Evolutionary conservation across 2,329 filamentous ascomycete genomes (phyloP).

Genomic region (Sclerotiophoma versabilis): DNA sequence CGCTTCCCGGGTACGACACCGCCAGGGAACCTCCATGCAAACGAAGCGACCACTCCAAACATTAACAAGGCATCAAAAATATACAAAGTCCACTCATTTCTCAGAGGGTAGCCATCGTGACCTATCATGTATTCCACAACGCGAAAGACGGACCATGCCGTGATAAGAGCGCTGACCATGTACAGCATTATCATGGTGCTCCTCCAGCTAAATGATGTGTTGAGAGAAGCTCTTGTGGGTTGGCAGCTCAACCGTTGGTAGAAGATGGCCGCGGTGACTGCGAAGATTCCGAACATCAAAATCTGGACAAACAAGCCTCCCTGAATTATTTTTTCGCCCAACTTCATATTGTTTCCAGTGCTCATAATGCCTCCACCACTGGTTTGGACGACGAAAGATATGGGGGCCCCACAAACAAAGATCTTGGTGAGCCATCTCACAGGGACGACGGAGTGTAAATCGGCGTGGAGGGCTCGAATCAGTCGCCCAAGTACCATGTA

Average conservation of each 20-base stretch:
- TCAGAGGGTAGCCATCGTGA: slow-evolving; percentile 52
- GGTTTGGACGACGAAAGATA: slow-evolving; percentile 56
- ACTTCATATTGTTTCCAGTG: background rate
- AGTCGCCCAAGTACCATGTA: slow-evolving; percentile 58
- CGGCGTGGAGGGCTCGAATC: slow-evolving; percentile 48
- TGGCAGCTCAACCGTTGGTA: slow-evolving; percentile 11
- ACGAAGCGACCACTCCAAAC: slow-evolving; percentile 50
- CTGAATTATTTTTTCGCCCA: slow-evolving; percentile 54
- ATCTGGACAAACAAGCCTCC: slow-evolving; percentile 57
- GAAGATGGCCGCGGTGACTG: slow-evolving; percentile 29
- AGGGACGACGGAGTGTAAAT: slow-evolving; percentile 48
- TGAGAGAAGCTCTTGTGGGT: slow-evolving; percentile 1
- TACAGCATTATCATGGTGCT: slow-evolving; percentile 55
- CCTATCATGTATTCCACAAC: slow-evolving; percentile 58
- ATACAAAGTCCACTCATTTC: slow-evolving; percentile 54
- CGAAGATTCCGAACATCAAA: slow-evolving; percentile 58
- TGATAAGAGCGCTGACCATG: slow-evolving; percentile 53
- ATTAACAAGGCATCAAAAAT: slow-evolving; percentile 56
- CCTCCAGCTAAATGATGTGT: slow-evolving; percentile 25
- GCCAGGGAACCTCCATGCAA: slow-evolving; percentile 20
- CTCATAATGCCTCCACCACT: slow-evolving; percentile 28
- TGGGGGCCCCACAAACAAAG: slow-evolving; percentile 55
- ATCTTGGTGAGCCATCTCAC: slow-evolving; percentile 52
- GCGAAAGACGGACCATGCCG: slow-evolving; percentile 58
- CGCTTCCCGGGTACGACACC: too few relatives aligned